Base-by-base conservation (phyloP, 495 filamentous ascomycete species). In the Daldinia caldariorum region DNA sequence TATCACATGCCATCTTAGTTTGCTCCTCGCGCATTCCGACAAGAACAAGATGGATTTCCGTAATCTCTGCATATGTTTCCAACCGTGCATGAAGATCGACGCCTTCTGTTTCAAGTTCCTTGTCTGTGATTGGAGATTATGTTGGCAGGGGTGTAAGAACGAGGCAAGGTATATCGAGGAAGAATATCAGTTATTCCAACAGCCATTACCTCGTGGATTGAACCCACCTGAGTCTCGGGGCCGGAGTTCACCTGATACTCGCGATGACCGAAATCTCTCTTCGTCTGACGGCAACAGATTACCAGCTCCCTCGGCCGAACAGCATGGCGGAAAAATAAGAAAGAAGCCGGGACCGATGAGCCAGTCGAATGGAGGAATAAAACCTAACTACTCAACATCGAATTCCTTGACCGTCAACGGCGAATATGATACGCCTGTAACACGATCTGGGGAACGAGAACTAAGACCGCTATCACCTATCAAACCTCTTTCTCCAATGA, bases 41-140 rank as follows among this genome's bases (percentile, higher is more conserved):
- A 91, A 91, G 78, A 97, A 96, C 83, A 94, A 94, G 82, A 97
- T 97, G 94, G 90, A 94, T 77, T 97, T 93, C 77, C 86, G 88
- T 71, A 97, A 97, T 68, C 87, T 97, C 1, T 94, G 91, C 80
- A 94, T 97, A 68, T 97, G 94, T 83, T 96, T 97, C 80, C 92
- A 95, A 82, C 94, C 94, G 4, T 95, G 91, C 79, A 90, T 97
- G 85, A 94, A 92, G 73, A 94, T 97, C 47, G 93, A 97, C 76
- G 85, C 87, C 4, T 94, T 91, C 75, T 94, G 91, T 80, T 97
- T 97, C 84, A 89, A 92, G 56, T 97, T 94, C 74, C 84, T 97
- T 34, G 92, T 97, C 35, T 90, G 91, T 73, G 89, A 97, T 77
- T 97, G 94, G 94, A 87, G 91, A 67, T 89, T 94, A 53, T 97